Evolutionary conservation across 495 filamentous ascomycete species (phyloP), one percentile per base, ranked within the genome.

Genomic region (Gamarada debralockiae): DNA sequence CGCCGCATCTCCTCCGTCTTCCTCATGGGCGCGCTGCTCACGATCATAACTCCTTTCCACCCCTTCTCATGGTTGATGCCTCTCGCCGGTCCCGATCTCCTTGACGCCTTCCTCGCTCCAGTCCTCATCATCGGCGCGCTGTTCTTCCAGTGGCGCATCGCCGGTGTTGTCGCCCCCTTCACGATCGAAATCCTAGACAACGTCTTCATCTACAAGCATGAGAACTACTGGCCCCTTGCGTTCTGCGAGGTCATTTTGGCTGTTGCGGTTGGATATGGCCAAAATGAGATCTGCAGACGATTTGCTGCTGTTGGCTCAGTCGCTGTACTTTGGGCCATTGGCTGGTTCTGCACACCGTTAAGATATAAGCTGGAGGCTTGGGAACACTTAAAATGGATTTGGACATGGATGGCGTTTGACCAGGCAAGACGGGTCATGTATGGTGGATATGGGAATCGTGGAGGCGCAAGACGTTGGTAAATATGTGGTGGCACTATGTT

Each of bases 141-240:
- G n/a, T 44, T 48, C 38, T 55, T 52, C 39, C 57, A 60, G 14
- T 60, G 52, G 48, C 52, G 29, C 15, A 53, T 60, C 21, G 31
- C 57, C 7, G 48, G 52, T 5, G 37, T 55, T 29, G 40, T 55
- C 2, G 48, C 42, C 3, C 34, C 52, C 6, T 23, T 59, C 34
- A 27, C 9, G 2, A 48, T 55, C 7, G 3, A 39, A 3, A 18
- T 59, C 17, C 10, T 40, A 1, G 52, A 59, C 31, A 25, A 25
- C 13, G 29, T 22, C 10, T 43, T 53, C 23, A 8, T 58, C 3
- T 58, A 53, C 29, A 17, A 47, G 1, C 50, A 59, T 40, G 25
- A 21, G 7, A 54, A 50, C 46, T 54, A 50, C 36, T 59, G 56
- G 56, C 27, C 31, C 18, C 5, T 52, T 5, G 51, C 46, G n/a